A percentile compares a stretch with the other conserved stretches of the same genome.
Evolutionary conservation across 352 stramenopile species (phyloP).

Genomic region (Blastocystis sp.): DNA sequence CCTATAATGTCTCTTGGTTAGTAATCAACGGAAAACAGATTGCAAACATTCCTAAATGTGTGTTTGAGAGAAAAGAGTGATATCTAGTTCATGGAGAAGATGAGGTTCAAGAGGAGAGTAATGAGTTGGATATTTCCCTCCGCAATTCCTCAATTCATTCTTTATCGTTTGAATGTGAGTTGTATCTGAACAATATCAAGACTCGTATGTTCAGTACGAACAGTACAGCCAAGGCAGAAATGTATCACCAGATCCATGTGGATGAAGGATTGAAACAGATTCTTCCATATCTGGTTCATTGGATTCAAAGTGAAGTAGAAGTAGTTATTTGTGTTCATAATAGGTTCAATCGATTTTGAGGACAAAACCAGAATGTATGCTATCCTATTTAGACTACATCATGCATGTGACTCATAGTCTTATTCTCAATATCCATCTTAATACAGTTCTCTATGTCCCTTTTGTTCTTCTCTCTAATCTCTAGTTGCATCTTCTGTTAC

Average conservation of each 20-base stretch:
- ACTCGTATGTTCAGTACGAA: not conserved
- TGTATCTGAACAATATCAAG: conserved; percentile 51
- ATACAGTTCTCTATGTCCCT: conserved; percentile 18
- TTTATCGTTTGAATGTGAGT: conserved; percentile 36
- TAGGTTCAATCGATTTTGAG: conserved; percentile 11
- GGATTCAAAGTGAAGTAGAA: conserved; percentile 31
- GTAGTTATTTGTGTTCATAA: not conserved
- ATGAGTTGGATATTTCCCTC: not conserved
- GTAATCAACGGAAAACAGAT: conserved; percentile 34
- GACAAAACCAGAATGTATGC: conserved; percentile 5
- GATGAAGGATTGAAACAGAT: conserved; percentile 52
- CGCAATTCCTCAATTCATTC: conserved; percentile 9
- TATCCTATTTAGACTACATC: conserved; percentile 8
- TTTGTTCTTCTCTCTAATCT: not conserved
- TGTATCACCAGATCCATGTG: conserved; percentile 45
- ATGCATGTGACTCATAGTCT: conserved; percentile 48
- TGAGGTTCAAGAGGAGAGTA: not conserved
- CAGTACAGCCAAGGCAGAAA: not conserved
- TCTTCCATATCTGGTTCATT: conserved; percentile 34
- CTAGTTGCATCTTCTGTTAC: conserved; percentile 23
- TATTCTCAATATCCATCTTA: conserved; percentile 5
- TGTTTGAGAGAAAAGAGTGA: not conserved
- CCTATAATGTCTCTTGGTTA: not conserved
- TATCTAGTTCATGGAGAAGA: not conserved
- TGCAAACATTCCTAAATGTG: not conserved